phyloP scores from a whole-genome alignment of 345 rosid genomes.

The Sonneratia alba region DNA sequence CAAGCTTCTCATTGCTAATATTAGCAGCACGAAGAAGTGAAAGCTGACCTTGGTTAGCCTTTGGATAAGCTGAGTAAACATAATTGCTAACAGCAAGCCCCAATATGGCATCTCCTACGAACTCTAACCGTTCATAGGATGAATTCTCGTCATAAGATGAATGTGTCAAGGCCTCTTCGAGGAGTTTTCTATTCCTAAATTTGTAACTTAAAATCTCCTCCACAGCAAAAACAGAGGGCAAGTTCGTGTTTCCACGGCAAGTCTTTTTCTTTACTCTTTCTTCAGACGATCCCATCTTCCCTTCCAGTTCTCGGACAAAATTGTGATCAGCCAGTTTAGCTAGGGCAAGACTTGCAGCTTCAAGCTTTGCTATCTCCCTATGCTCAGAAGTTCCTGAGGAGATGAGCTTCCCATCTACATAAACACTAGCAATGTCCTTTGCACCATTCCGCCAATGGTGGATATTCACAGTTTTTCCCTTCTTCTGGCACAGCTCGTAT shows the following conservation, averaged over 20 bases:
- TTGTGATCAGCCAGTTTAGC: slow-evolving; percentile 22
- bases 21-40: slow-evolving; percentile 56
- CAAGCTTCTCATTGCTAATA: slow-evolving; percentile 69
- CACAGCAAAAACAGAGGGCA: slow-evolving; percentile 25
- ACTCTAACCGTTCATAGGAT: slow-evolving; percentile 70
- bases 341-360: slow-evolving; percentile 52
- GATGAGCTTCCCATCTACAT: slow-evolving; percentile 37
- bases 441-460: slow-evolving; percentile 23
- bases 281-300: background rate
- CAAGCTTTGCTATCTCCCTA: slow-evolving; percentile 57
- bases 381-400: slow-evolving; percentile 47
- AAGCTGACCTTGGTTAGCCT: slow-evolving; percentile 40
- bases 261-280: slow-evolving; percentile 1
- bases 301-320: slow-evolving; percentile 8
- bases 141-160: slow-evolving; percentile 28
- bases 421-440: slow-evolving; percentile 33
- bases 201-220: slow-evolving; percentile 44
- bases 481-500: slow-evolving; percentile 52
- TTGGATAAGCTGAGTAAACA: slow-evolving; percentile 41
- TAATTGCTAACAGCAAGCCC: slow-evolving; percentile 36
- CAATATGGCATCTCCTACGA: slow-evolving; percentile 60
- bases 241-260: background rate
- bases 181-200: slow-evolving; percentile 35
- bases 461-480: slow-evolving; percentile 42
- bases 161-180: slow-evolving; percentile 66